Evolutionary conservation across 352 stramenopile genomes (phyloP).

Genomic region (Phytophthora sansomeana): DNA sequence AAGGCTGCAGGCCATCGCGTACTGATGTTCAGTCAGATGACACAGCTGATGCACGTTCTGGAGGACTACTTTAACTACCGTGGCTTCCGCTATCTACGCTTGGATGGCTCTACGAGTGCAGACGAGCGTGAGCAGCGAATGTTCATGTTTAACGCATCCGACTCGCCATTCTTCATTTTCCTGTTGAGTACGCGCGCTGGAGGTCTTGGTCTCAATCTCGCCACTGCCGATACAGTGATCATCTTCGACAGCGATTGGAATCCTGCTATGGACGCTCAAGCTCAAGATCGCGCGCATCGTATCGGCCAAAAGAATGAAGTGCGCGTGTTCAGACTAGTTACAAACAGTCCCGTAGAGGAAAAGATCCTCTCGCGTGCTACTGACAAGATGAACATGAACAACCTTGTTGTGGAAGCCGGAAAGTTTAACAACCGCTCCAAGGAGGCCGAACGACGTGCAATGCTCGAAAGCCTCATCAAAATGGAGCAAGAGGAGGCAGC

Average conservation of each 20-base stretch:
- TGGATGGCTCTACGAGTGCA: conserved; percentile 97
- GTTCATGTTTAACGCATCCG: conserved; percentile 97
- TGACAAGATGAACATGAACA: conserved; percentile 94
- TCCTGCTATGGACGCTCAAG: conserved; percentile 95
- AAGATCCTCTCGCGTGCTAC: conserved; percentile 89
- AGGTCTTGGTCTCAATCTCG: conserved; percentile 98
- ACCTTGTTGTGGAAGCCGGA: conserved; percentile 88
- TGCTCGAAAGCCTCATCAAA: conserved; percentile 90
- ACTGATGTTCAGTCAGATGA: conserved; percentile 94
- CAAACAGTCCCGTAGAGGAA: conserved; percentile 89
- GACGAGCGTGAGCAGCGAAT: conserved; percentile 97
- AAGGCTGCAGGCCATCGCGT: conserved; percentile 92
- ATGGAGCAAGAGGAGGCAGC: conserved; percentile 90
- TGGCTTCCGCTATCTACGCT: conserved; percentile 94
- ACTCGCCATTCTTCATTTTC: conserved; percentile 95
- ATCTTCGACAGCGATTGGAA: conserved; percentile 99
- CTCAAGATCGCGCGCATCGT: conserved; percentile 92
- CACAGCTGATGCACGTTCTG: conserved; percentile 90
- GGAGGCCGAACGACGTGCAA: conserved; percentile 82
- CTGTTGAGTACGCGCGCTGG: conserved; percentile 97
- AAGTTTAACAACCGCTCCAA: conserved; percentile 92
- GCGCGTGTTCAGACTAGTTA: conserved; percentile 87
- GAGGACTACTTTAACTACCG: conserved; percentile 92
- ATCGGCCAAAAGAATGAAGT: conserved; percentile 94
- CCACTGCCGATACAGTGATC: conserved; percentile 98